A percentile compares a stretch with the other conserved stretches of the same genome.
Evolutionary conservation across 371 early-diverging fungal genomes (phyloP).

Genomic region (Syncephalis plumigaleata): DNA sequence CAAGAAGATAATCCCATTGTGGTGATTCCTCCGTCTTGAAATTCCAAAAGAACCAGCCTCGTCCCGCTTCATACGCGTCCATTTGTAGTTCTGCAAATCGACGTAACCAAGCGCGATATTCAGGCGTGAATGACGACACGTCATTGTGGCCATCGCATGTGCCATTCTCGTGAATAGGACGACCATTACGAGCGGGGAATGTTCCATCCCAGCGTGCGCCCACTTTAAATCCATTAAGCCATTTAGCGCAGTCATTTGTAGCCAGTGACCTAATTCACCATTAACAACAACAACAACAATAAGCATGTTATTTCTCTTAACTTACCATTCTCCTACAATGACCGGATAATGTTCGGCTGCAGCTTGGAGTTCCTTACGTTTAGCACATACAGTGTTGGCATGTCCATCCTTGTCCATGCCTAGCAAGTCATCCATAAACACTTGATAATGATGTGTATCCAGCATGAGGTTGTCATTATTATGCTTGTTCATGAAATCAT

Average conservation of each 20-base stretch:
- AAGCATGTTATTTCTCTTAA: conserved; percentile 15
- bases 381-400: background rate
- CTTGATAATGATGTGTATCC: conserved; percentile 26
- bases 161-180: conserved; percentile 11
- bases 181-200: conserved; percentile 9
- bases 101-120: conserved; percentile 15
- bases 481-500: conserved; percentile 6
- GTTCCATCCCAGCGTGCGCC: conserved; percentile 53
- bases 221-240: conserved; percentile 44
- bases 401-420: conserved; percentile 1
- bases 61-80: conserved; percentile 27
- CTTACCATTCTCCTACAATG: conserved; percentile 22
- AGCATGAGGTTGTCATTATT: conserved; percentile 10
- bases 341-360: conserved; percentile 32
- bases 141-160: conserved; percentile 25
- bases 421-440: conserved; percentile 13
- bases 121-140: conserved; percentile 11
- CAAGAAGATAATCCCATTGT: conserved; percentile 50
- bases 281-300: conserved; percentile 18
- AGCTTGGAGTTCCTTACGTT: conserved; percentile 1
- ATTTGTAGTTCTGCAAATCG: conserved; percentile 27
- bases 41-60: conserved; percentile 70
- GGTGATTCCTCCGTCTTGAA: conserved; percentile 56
- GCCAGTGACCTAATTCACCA: conserved; percentile 46
- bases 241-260: conserved; percentile 54